These are phyloP conservation scores for Sphaerostilbella broomeana DNA, from an alignment of 2,329 filamentous ascomycete genomes.

Conservation along the genomic window DNA sequence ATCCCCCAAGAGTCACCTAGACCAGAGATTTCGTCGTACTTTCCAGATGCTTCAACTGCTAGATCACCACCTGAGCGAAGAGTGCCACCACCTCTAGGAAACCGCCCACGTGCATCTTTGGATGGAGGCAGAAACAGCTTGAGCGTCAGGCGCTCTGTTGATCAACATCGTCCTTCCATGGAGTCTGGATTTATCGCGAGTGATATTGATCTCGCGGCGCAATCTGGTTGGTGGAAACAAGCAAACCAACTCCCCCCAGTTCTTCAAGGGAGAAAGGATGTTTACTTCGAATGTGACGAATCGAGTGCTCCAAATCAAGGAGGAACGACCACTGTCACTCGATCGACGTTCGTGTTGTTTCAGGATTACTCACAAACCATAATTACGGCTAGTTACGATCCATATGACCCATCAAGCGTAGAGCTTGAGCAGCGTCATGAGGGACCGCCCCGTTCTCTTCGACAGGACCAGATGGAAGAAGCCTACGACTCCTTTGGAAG, in stretches of 20 bases:
- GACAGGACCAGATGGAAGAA: conserved; percentile 88
- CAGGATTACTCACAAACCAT: conserved; percentile 95
- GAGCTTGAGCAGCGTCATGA: conserved; percentile 82
- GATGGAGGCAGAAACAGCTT: conserved; percentile 34
- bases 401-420: conserved; percentile 64
- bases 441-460: conserved; percentile 68
- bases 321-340: conserved; percentile 65
- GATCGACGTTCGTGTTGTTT: conserved; percentile 81
- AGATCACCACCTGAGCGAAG: conserved; percentile 41
- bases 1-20: conserved; percentile 22
- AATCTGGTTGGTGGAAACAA: conserved; percentile 82
- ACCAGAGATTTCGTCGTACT: conserved; percentile 38
- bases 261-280: conserved; percentile 75
- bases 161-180: conserved; percentile 65
- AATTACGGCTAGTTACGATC: conserved; percentile 73
- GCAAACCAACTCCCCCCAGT: conserved; percentile 71
- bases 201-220: conserved; percentile 71
- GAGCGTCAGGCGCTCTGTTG: conserved; percentile 58
- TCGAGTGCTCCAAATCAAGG: conserved; percentile 61
- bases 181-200: conserved; percentile 81
- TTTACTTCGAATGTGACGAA: conserved; percentile 78
- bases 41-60: conserved; percentile 41
- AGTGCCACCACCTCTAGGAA: conserved; percentile 31
- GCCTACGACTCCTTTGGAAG: conserved; percentile 76
- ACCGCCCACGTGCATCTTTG: conserved; percentile 27